Evolutionary conservation across 1,284 basidiomycete genomes (phyloP).

Genomic region (Cystobasidiaceae sp.): DNA sequence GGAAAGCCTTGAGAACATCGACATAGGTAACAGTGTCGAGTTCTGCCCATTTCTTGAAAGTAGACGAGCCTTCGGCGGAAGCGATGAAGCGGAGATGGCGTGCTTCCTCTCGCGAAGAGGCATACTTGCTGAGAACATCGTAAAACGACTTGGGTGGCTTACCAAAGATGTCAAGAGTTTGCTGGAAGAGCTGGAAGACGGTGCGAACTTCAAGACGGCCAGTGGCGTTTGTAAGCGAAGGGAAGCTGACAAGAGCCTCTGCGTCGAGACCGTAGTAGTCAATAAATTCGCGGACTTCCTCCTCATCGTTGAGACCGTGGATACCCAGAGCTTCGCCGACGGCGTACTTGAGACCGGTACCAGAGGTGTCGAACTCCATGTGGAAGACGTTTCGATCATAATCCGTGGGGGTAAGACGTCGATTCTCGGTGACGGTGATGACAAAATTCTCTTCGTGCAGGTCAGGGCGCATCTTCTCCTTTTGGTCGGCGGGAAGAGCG

Average conservation of each 20-base stretch:
- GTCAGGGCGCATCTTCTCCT: constrained; percentile 63
- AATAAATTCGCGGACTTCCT: constrained; percentile 85
- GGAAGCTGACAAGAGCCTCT: constrained; percentile 73
- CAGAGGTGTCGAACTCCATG: constrained; percentile 86
- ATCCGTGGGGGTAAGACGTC: constrained; percentile 84
- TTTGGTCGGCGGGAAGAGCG: constrained; percentile 39
- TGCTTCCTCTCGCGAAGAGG: constrained; percentile 66
- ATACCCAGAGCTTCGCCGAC: constrained; percentile 96
- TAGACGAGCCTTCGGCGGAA: constrained; percentile 79
- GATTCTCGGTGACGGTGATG: constrained; percentile 88
- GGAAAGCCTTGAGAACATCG: constrained; percentile 75
- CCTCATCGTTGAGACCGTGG: constrained; percentile 93
- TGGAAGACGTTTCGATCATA: constrained; percentile 99
- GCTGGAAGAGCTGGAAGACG: constrained; percentile 90
- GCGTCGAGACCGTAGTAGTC: constrained; percentile 84
- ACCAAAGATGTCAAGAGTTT: constrained; percentile 94
- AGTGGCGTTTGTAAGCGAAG: constrained; percentile 51
- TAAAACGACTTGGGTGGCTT: constrained; percentile 95
- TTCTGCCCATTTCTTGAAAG: constrained; percentile 92
- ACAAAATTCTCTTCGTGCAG: constrained; percentile 85
- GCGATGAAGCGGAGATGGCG: constrained; percentile 87
- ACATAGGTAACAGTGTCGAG: constrained; percentile 93
- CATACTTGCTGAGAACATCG: constrained; percentile 73
- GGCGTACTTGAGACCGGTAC: constrained; percentile 91
- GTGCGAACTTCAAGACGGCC: constrained; percentile 67